Base-by-base conservation (phyloP, 1,284 basidiomycete species). In the Malassezia sp. region DNA sequence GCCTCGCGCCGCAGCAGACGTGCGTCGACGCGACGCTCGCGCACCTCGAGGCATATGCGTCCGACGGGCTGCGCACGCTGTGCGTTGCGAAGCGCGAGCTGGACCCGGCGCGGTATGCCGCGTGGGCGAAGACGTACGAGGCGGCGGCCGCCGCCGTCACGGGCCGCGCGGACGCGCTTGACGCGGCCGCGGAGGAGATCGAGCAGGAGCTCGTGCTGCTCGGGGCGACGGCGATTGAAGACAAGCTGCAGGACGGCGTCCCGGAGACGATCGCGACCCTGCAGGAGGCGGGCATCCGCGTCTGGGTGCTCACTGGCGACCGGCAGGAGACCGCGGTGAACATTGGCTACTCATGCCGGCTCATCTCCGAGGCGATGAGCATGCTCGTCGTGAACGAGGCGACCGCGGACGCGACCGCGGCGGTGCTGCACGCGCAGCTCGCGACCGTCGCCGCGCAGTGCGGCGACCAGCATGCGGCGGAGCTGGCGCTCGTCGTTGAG, bases 281-380 rank as follows among this genome's bases (percentile, higher is more conserved):
- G 31, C 93, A 97, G 67, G 86, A 84, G 77, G 91, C 91, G 22
- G 93, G 93, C 0, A 96, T 99, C 74, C 96, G 96, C 77, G 83
- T 97, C 28, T 99, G 93, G 93, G 89, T 99, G 9, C 74, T 97
- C 38, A 97, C 93, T 1, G 93, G 93, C 2, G 93, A 99, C 72
- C 76, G 91, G 53, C 91, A 97, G 74, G 93, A 99, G 73, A 99
- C 93, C 2, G 93, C 93, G 11, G 96, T 97, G 74, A 97, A 97
- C 65, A 97, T 99, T 56, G 93, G 93, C 39, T 81, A 97, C 77
- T 90, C 87, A 2, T 97, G 91, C 74, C 80, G 88, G 52, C 73
- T 97, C 55, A 96, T 97, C 52, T 89, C 88, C 2, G 93, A 97
- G 73, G 89, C 86, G 12, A 99, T 97, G 93, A 96, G 93, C 70